These are phyloP conservation scores for Pyrenophora seminiperda DNA, from an alignment of 2,329 filamentous ascomycete species.

Conservation along the genomic window DNA sequence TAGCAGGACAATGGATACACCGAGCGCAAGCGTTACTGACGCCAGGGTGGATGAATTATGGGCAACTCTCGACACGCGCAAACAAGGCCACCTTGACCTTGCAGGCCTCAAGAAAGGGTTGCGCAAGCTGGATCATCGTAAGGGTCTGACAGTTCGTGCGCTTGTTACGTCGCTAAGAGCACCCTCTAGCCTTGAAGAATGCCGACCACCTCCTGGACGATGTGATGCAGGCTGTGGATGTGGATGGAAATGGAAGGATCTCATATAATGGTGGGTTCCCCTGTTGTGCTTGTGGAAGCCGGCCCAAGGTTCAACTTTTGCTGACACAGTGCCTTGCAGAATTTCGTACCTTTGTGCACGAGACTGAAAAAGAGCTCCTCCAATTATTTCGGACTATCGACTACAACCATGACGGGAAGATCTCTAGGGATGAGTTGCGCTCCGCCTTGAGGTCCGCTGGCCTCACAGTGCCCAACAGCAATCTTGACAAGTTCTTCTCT, in stretches of 20 bases:
- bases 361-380: constrained; percentile 83
- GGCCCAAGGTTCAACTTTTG: neutral
- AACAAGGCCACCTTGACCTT: constrained; percentile 80
- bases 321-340: constrained; percentile 59
- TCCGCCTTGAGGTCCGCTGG: constrained; percentile 78
- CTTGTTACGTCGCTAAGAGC: constrained; percentile 26
- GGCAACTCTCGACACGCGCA: constrained; percentile 76
- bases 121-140: constrained; percentile 89
- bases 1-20: constrained; percentile 66
- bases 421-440: constrained; percentile 84
- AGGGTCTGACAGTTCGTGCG: constrained; percentile 41
- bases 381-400: constrained; percentile 87
- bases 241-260: constrained; percentile 85
- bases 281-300: neutral
- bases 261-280: constrained; percentile 74
- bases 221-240: constrained; percentile 82
- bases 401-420: constrained; percentile 78
- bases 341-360: constrained; percentile 85
- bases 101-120: constrained; percentile 83
- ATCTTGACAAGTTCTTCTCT: constrained; percentile 82
- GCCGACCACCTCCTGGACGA: constrained; percentile 82
- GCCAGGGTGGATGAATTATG: constrained; percentile 83
- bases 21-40: constrained; percentile 79
- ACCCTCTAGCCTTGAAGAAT: constrained; percentile 75
- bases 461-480: constrained; percentile 75